These are phyloP conservation scores for Diatrype stigma DNA, from an alignment of 2,329 filamentous ascomycete species.

Conservation along the genomic window DNA sequence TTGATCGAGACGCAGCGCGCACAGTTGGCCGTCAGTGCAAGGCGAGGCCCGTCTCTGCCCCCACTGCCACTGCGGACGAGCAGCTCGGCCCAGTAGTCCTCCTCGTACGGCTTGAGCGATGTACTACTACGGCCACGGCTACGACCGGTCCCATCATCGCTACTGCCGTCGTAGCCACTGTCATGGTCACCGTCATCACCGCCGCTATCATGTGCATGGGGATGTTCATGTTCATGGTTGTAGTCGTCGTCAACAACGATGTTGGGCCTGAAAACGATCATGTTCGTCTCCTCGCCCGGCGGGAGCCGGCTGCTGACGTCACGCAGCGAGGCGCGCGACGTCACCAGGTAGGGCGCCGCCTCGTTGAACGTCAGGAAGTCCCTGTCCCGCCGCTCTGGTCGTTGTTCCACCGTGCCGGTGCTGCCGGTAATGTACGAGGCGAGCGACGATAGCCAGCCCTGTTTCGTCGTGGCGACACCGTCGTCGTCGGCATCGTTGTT, in stretches of 20 bases:
- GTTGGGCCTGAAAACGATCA: conserved; percentile 69
- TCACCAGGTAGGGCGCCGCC: conserved; percentile 69
- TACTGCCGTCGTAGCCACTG: conserved; percentile 53
- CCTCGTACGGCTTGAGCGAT: conserved; percentile 49
- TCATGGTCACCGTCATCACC: no score
- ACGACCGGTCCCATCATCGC: neutral
- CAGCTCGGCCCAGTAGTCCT: conserved; percentile 70
- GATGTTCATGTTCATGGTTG: conserved; percentile 30
- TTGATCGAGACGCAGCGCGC: conserved; percentile 65
- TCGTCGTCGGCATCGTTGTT: conserved; percentile 32
- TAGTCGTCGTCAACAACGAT: conserved; percentile 63
- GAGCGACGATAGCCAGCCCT: conserved; percentile 32
- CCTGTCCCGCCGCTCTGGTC: neutral
- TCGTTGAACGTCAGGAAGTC: conserved; percentile 67
- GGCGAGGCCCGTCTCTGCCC: conserved; percentile 7
- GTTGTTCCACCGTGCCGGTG: conserved; percentile 19
- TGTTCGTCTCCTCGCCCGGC: conserved; percentile 48
- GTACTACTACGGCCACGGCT: neutral
- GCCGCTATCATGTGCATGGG: no score
- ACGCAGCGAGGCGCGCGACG: conserved; percentile 64
- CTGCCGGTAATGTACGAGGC: conserved; percentile 27
- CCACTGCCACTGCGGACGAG: conserved; percentile 28
- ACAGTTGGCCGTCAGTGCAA: conserved; percentile 67
- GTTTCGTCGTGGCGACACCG: conserved; percentile 11
- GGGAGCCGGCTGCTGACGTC: conserved; percentile 58